Percentiles rank a stretch among this genome's conserved stretches.
Conservation (phyloP, 1,284 basidiomycete genomes). For the Irpex rosettiformis region DNA sequence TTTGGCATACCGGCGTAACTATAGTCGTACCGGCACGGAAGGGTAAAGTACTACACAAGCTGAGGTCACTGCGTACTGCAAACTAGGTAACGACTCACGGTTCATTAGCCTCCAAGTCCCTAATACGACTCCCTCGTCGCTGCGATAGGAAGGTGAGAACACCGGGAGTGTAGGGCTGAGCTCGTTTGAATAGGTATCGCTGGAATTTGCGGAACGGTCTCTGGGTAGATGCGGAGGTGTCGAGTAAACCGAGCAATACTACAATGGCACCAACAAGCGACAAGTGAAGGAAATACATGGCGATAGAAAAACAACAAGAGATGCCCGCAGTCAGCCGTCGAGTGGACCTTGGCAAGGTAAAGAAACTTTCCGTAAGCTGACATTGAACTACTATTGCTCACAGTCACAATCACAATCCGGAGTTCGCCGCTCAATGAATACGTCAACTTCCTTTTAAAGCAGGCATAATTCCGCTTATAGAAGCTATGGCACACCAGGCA, state of each 20-base stretch:
- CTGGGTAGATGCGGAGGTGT: neutral
- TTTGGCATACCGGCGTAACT: neutral
- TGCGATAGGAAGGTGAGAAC: neutral
- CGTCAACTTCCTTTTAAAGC: neutral
- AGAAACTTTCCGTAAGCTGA: neutral
- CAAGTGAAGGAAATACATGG: neutral
- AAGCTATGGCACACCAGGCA: neutral
- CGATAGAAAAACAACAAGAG: neutral
- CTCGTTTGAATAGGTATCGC: neutral
- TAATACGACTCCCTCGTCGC: neutral
- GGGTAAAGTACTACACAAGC: neutral
- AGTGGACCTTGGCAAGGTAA: neutral
- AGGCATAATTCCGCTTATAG: neutral
- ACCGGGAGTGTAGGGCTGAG: neutral
- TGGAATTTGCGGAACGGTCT: neutral
- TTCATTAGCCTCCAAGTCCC: neutral
- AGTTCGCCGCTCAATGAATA: neutral
- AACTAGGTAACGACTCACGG: neutral
- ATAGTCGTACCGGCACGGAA: neutral
- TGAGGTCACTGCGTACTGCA: neutral
- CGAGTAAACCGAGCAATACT: neutral
- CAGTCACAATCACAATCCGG: slow-evolving; percentile 1
- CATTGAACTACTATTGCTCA: neutral
- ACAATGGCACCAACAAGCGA: neutral
- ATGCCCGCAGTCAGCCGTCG: neutral